Evolutionary conservation across 2,329 filamentous ascomycete species (phyloP).

Genomic region (Penicillium olsonii): DNA sequence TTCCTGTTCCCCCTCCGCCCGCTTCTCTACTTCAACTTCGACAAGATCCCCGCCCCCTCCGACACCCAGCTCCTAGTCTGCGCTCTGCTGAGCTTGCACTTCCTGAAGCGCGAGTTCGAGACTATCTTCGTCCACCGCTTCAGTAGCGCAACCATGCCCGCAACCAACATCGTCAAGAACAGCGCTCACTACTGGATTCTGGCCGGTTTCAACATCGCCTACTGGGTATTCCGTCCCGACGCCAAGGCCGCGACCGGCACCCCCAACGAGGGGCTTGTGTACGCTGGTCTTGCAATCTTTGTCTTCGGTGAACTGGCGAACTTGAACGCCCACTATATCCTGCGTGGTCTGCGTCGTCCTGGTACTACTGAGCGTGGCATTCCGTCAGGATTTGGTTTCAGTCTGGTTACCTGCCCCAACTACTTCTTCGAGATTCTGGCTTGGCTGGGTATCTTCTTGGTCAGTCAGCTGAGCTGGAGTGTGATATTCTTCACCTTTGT

Average conservation of each 20-base stretch:
- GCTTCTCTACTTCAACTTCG: constrained; percentile 64
- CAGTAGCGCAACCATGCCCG: constrained; percentile 91
- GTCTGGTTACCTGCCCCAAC: constrained; percentile 89
- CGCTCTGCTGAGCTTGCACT: constrained; percentile 76
- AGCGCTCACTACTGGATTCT: constrained; percentile 90
- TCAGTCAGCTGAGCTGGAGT: constrained; percentile 72
- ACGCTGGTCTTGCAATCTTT: constrained; percentile 71
- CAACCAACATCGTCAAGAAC: constrained; percentile 90
- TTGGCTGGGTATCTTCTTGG: constrained; percentile 79
- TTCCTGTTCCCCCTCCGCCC: constrained; percentile 70
- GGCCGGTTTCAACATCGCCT: constrained; percentile 76
- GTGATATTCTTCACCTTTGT: constrained; percentile 75
- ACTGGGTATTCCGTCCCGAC: constrained; percentile 79
- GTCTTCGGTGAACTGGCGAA: constrained; percentile 78
- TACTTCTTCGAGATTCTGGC: constrained; percentile 90
- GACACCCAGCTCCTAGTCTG: constrained; percentile 72
- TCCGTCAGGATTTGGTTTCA: constrained; percentile 80
- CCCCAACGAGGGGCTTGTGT: constrained; percentile 58
- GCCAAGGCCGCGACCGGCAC: constrained; percentile 62
- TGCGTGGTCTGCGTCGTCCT: constrained; percentile 73
- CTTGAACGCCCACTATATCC: constrained; percentile 74
- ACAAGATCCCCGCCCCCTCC: constrained; percentile 56
- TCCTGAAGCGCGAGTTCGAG: constrained; percentile 92
- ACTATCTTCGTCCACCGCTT: constrained; percentile 95
- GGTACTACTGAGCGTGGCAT: constrained; percentile 88